phyloP scores from a whole-genome alignment of 768 basidiomycete species.

The Xanthoconium purpureum region DNA sequence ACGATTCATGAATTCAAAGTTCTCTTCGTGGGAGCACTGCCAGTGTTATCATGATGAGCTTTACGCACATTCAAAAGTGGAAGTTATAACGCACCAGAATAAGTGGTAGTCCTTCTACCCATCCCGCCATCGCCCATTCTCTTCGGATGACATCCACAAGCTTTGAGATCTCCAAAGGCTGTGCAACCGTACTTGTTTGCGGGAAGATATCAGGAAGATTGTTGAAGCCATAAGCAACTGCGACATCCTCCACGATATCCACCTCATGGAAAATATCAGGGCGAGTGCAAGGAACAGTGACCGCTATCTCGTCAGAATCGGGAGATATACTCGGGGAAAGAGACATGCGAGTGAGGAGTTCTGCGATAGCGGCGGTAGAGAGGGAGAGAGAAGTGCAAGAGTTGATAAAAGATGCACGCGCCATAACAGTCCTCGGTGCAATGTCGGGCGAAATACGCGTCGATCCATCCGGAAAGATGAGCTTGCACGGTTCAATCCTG shows the following conservation, averaged over 20 bases:
- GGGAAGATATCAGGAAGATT: constrained; percentile 93
- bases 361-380: constrained; percentile 58
- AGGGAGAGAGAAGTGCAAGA: constrained; percentile 88
- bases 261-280: constrained; percentile 98
- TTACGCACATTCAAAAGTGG: not conserved
- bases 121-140: constrained; percentile 94
- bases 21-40: constrained; percentile 98
- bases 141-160: constrained; percentile 82
- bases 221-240: constrained; percentile 97
- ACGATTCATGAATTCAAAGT: constrained; percentile 91
- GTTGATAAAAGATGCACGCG: constrained; percentile 90
- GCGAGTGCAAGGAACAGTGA: constrained; percentile 88
- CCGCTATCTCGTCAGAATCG: constrained; percentile 61
- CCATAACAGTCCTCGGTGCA: constrained; percentile 63
- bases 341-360: constrained; percentile 82
- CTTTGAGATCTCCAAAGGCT: constrained; percentile 86
- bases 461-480: constrained; percentile 76
- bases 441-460: constrained; percentile 79
- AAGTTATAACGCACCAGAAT: constrained; percentile 61
- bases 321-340: constrained; percentile 50
- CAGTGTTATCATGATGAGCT: constrained; percentile 4
- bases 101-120: constrained; percentile 92
- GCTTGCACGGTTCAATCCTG: constrained; percentile 91
- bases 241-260: constrained; percentile 97
- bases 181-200: constrained; percentile 89